Conservation (phyloP, 352 stramenopile genomes). For the Globisporangium camurandrum region DNA sequence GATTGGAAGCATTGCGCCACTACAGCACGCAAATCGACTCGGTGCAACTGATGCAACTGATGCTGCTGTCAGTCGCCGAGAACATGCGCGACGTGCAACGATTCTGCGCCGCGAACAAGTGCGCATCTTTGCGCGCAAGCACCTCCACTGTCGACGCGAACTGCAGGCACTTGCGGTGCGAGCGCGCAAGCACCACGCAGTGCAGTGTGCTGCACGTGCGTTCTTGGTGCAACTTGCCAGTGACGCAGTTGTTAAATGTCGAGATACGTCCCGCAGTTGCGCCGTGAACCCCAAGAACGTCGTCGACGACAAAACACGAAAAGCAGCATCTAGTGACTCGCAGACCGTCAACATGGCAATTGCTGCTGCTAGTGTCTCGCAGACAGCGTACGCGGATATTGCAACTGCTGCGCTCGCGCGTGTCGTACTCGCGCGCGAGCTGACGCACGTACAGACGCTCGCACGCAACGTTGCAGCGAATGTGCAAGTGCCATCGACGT, state of each 20-base stretch:
- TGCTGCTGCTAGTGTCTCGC: no score
- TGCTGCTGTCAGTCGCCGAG: slow-evolving; percentile 2
- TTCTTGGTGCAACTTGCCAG: not conserved
- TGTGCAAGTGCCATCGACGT: no score
- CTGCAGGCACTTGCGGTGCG: slow-evolving; percentile 4
- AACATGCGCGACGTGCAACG: slow-evolving; percentile 3
- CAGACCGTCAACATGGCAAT: no score
- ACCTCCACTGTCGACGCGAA: slow-evolving; percentile 9
- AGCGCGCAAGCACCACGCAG: slow-evolving; percentile 9
- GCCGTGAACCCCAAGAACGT: no score
- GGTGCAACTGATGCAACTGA: not conserved
- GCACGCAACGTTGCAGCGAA: slow-evolving; percentile 9
- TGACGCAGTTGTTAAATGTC: no score
- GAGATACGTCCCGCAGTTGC: no score
- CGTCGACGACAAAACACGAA: no score
- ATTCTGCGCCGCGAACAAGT: slow-evolving; percentile 8
- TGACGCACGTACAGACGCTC: slow-evolving; percentile 23
- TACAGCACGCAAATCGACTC: not conserved
- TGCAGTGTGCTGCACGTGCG: slow-evolving; percentile 1
- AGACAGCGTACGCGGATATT: slow-evolving; percentile 14
- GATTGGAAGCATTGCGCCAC: not conserved
- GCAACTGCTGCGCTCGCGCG: slow-evolving; percentile 16
- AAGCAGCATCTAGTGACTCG: no score
- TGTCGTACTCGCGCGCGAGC: slow-evolving; percentile 5
- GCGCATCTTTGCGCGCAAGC: slow-evolving; percentile 13